Percentiles rank a stretch among this genome's conserved stretches.
Evolutionary conservation across 805 yeast species (phyloP).

Genomic region (Saccharomycopsis microspora): DNA sequence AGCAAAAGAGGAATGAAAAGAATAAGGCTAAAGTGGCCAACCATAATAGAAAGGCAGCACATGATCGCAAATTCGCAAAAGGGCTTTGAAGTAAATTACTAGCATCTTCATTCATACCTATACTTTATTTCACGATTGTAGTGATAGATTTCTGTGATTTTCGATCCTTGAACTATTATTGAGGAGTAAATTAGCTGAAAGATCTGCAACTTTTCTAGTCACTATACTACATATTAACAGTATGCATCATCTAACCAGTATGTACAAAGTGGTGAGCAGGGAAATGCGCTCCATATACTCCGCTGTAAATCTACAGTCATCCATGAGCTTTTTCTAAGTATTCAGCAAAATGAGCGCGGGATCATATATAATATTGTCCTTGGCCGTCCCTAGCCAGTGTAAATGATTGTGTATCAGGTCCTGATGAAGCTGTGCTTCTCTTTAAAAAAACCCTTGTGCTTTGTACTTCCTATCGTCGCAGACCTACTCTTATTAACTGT

Average conservation of each 20-base stretch:
- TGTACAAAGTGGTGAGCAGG: too few relatives aligned
- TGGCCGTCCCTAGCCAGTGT: too few relatives aligned
- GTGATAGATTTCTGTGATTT: not conserved
- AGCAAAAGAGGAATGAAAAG: constrained; percentile 36
- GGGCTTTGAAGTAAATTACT: not conserved
- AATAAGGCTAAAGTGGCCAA: constrained; percentile 48
- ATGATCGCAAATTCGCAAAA: constrained; percentile 37
- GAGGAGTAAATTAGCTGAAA: not conserved
- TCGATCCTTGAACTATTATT: not conserved
- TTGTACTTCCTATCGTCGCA: constrained; percentile 2
- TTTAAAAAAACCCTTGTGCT: constrained; percentile 13
- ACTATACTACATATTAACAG: too few relatives aligned
- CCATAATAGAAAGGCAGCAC: constrained; percentile 55
- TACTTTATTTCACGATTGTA: not conserved
- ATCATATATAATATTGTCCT: too few relatives aligned
- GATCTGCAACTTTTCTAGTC: not conserved
- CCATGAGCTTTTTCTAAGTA: too few relatives aligned
- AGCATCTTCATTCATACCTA: not conserved
- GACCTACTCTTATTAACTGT: constrained; percentile 29
- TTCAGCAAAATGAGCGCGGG: too few relatives aligned
- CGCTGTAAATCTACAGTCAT: too few relatives aligned
- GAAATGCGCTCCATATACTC: too few relatives aligned
- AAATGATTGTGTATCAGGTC: too few relatives aligned
- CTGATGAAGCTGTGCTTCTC: constrained; percentile 13
- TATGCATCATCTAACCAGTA: too few relatives aligned